A percentile compares a stretch with the other conserved stretches of the same genome.
These are phyloP conservation scores for Teunomyces lycoperdinae DNA, from an alignment of 805 yeast genomes.

Conservation along the genomic window DNA sequence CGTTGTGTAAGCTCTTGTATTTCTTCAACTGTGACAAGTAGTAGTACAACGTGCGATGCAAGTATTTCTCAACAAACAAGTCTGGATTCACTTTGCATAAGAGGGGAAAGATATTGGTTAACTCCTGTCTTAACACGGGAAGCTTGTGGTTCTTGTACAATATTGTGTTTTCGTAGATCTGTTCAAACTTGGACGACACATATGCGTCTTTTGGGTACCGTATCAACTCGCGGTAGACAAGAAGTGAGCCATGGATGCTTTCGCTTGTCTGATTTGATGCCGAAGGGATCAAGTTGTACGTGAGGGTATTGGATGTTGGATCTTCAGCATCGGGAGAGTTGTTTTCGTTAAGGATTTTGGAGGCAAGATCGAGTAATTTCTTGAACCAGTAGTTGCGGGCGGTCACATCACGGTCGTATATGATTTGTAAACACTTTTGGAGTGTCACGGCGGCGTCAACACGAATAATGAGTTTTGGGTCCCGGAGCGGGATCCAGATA, in stretches of 20 bases:
- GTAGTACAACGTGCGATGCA: constrained; percentile 75
- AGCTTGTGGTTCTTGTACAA: constrained; percentile 76
- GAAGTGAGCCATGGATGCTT: constrained; percentile 79
- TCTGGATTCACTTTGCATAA: constrained; percentile 76
- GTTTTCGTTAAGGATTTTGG: constrained; percentile 49
- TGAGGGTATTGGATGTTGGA: constrained; percentile 7
- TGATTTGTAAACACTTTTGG: constrained; percentile 72
- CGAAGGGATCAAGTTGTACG: constrained; percentile 20
- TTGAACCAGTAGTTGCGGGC: constrained; percentile 74
- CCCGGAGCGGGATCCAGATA: constrained; percentile 86
- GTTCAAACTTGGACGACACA: constrained; percentile 67
- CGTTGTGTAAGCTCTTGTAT: constrained; percentile 45
- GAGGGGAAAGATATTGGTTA: constrained; percentile 79
- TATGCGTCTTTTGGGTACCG: constrained; percentile 66
- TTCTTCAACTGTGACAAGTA: constrained; percentile 76
- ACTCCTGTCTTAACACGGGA: constrained; percentile 73
- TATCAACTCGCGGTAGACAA: constrained; percentile 78
- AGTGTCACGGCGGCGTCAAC: constrained; percentile 82
- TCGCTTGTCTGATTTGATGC: constrained; percentile 44
- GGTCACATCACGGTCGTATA: constrained; percentile 72
- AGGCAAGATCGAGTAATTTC: constrained; percentile 65
- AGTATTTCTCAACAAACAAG: constrained; percentile 72
- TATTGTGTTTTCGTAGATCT: constrained; percentile 71
- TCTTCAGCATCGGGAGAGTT: constrained; percentile 9
- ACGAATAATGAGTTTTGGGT: constrained; percentile 69